Percentiles rank a stretch among this genome's conserved stretches.
Conservation (phyloP, 305 asterid genomes). For the Fraxinus sp. region DNA sequence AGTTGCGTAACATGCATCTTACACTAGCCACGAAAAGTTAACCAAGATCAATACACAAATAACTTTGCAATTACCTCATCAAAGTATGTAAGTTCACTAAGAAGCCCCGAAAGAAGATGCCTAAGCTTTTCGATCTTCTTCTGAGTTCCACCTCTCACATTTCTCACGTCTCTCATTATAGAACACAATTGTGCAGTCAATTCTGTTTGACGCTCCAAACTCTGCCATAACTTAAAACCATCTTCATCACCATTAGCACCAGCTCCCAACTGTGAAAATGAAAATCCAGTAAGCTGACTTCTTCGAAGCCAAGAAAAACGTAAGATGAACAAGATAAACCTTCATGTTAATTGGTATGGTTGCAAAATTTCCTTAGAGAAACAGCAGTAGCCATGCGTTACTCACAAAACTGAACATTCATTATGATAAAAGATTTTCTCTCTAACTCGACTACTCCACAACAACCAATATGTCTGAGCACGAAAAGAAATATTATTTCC, state of each 20-base stretch:
- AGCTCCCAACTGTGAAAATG: slow-evolving; percentile 59
- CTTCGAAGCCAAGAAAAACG: neutral
- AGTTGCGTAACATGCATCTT: slow-evolving; percentile 1
- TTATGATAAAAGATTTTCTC: neutral
- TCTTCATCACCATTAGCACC: slow-evolving; percentile 67
- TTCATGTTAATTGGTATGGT: neutral
- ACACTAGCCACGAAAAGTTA: slow-evolving; percentile 14
- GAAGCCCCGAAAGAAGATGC: slow-evolving; percentile 95
- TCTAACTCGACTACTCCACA: slow-evolving; percentile 1
- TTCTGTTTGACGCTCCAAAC: slow-evolving; percentile 94
- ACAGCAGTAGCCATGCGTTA: neutral
- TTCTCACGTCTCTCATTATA: slow-evolving; percentile 89
- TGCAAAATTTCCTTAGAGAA: neutral
- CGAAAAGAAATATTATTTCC: neutral
- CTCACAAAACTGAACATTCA: neutral
- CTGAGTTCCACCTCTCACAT: slow-evolving; percentile 92
- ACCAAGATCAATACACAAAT: slow-evolving; percentile 2
- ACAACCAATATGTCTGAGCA: neutral
- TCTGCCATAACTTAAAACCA: slow-evolving; percentile 93
- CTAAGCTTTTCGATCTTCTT: slow-evolving; percentile 97
- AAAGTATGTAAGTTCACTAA: slow-evolving; percentile 96
- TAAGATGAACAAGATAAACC: neutral
- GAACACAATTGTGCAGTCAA: slow-evolving; percentile 94
- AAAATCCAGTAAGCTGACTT: slow-evolving; percentile 30
- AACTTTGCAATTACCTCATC: slow-evolving; percentile 64